A percentile compares a stretch with the other conserved stretches of the same genome.
These are phyloP conservation scores for Arthrocladium fulminans DNA, from an alignment of 2,329 filamentous ascomycete species.

Conservation along the genomic window DNA sequence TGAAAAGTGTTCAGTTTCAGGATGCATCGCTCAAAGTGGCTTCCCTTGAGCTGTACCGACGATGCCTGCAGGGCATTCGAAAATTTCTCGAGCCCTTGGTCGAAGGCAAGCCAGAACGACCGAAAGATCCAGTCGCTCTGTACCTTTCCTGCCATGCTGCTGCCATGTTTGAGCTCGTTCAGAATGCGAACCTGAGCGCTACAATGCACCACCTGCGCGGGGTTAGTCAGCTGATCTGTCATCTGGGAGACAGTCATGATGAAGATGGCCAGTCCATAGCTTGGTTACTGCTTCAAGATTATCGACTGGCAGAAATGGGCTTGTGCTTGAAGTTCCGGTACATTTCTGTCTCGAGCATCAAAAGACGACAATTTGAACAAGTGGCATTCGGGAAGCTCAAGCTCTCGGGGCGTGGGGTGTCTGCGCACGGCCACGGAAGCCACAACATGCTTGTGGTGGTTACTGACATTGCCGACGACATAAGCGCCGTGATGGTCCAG, in stretches of 20 bases:
- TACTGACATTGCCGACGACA: constrained; percentile 3
- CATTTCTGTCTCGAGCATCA: neutral
- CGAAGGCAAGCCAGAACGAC: neutral
- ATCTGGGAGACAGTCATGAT: constrained; percentile 1
- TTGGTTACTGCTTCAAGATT: constrained; percentile 10
- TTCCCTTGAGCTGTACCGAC: constrained; percentile 8
- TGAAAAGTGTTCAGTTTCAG: constrained; percentile 6
- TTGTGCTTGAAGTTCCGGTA: constrained; percentile 9
- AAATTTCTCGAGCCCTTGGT: constrained; percentile 6
- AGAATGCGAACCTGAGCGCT: constrained; percentile 3
- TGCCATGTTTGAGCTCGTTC: constrained; percentile 11
- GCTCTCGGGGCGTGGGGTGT: neutral
- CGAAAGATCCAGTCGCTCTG: constrained; percentile 4
- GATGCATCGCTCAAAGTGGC: constrained; percentile 1
- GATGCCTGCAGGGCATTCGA: constrained; percentile 5
- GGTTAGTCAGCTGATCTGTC: constrained; percentile 8
- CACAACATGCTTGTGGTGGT: constrained; percentile 2
- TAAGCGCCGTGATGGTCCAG: constrained; percentile 6
- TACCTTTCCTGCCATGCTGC: constrained; percentile 12
- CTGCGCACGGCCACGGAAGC: neutral
- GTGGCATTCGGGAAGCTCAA: neutral
- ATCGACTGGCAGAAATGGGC: constrained; percentile 10
- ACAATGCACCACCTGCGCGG: constrained; percentile 10
- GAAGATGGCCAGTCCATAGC: constrained; percentile 3
- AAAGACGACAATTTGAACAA: constrained; percentile 2